These are phyloP conservation scores for Reutealis trisperma DNA, from an alignment of 345 rosid genomes.

Conservation along the genomic window DNA sequence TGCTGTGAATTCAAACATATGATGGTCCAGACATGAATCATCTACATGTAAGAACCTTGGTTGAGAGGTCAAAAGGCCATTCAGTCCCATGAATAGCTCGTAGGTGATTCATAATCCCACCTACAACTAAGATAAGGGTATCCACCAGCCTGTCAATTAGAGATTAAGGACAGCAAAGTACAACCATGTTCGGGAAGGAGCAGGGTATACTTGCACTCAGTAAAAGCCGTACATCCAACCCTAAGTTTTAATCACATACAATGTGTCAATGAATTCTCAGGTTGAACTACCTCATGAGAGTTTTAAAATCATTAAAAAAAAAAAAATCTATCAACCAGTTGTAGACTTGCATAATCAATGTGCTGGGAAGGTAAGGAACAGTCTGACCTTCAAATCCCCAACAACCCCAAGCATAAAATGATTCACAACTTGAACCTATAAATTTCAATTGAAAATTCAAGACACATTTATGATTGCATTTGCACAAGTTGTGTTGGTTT, in stretches of 20 bases:
- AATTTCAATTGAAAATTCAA: too few species aligned
- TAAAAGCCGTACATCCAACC: neutral
- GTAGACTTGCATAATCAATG: neutral
- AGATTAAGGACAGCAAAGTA: neutral
- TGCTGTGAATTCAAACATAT: neutral
- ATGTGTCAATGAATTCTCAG: neutral
- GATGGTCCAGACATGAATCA: neutral
- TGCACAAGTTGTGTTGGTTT: too few species aligned
- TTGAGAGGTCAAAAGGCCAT: neutral
- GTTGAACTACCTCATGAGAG: neutral
- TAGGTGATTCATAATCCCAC: neutral
- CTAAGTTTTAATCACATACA: neutral
- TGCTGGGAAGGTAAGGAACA: too few species aligned
- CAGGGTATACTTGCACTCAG: neutral
- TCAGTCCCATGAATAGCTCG: neutral
- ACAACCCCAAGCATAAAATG: too few species aligned
- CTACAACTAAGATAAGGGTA: neutral
- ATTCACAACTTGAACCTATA: too few species aligned
- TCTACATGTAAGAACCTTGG: neutral
- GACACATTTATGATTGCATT: too few species aligned
- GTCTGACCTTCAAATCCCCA: too few species aligned
- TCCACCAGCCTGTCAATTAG: neutral
- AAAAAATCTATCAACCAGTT: neutral
- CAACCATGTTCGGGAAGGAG: neutral
- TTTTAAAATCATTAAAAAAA: too few species aligned